Conservation (phyloP, 2,329 filamentous ascomycete genomes). For the Colletotrichum chrysophilum region DNA sequence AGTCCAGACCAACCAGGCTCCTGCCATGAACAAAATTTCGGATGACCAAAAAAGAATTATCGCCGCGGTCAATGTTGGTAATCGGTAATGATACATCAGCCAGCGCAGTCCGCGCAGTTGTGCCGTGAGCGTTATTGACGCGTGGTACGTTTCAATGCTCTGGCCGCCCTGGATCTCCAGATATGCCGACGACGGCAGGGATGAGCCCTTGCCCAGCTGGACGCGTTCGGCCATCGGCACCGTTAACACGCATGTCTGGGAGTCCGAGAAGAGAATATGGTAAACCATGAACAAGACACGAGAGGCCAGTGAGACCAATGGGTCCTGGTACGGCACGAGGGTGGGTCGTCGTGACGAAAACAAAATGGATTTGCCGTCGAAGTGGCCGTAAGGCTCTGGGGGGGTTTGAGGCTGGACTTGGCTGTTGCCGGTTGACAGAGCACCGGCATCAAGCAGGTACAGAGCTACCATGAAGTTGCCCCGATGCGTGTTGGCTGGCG, state of each 20-base stretch:
- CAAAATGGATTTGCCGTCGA: constrained; percentile 50
- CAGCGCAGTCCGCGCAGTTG: constrained; percentile 78
- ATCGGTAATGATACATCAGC: constrained; percentile 85
- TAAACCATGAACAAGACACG: constrained; percentile 70
- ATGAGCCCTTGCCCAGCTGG: constrained; percentile 56
- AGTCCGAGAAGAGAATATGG: constrained; percentile 69
- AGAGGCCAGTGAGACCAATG: constrained; percentile 66
- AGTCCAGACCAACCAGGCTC: constrained; percentile 68
- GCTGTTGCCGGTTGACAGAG: constrained; percentile 25
- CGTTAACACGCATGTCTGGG: constrained; percentile 67
- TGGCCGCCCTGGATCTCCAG: constrained; percentile 73
- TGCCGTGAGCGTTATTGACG: constrained; percentile 72
- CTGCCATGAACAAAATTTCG: constrained; percentile 70
- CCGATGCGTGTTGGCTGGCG: constrained; percentile 72
- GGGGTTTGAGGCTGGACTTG: constrained; percentile 18
- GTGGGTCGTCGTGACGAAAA: constrained; percentile 75
- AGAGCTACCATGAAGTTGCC: constrained; percentile 97
- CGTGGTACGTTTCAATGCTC: constrained; percentile 78
- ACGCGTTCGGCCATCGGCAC: constrained; percentile 78
- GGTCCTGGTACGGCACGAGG: constrained; percentile 80
- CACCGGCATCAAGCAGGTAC: constrained; percentile 62
- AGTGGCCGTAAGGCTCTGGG: constrained; percentile 34
- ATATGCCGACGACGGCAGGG: constrained; percentile 51
- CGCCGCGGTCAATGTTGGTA: constrained; percentile 72
- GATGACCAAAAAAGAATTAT: constrained; percentile 77